phyloP scores from a whole-genome alignment of 495 filamentous ascomycete genomes.

The Xylona heveae region DNA sequence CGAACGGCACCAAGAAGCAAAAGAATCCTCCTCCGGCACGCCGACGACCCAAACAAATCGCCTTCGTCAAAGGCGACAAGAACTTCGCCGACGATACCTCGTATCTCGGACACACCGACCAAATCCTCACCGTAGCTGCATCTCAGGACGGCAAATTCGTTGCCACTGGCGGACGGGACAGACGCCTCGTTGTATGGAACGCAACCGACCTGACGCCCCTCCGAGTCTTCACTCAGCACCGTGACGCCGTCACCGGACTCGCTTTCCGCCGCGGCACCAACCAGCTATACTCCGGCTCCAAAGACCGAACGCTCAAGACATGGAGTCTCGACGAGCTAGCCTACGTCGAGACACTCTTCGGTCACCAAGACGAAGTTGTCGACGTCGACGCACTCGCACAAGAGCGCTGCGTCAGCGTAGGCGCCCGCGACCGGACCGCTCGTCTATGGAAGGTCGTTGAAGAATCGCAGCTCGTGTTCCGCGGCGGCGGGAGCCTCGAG shows the following conservation, averaged over 20 bases:
- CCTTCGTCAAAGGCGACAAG: constrained; percentile 39
- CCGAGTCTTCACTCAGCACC: constrained; percentile 76
- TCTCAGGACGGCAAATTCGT: constrained; percentile 78
- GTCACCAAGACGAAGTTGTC: constrained; percentile 78
- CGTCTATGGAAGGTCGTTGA: constrained; percentile 93
- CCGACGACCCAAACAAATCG: constrained; percentile 48
- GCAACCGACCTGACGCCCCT: constrained; percentile 52
- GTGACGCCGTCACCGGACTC: constrained; percentile 65
- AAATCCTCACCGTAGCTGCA: constrained; percentile 64
- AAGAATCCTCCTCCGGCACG: constrained; percentile 43
- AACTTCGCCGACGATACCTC: constrained; percentile 35
- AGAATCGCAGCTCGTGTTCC: constrained; percentile 85
- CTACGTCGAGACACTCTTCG: constrained; percentile 89
- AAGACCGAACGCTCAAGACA: constrained; percentile 74
- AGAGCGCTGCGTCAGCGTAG: constrained; percentile 79
- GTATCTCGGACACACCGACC: constrained; percentile 51
- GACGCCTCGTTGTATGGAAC: constrained; percentile 69
- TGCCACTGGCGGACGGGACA: constrained; percentile 71
- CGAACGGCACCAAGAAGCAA: constrained; percentile 30
- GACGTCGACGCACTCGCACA: constrained; percentile 62
- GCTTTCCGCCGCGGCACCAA: constrained; percentile 78
- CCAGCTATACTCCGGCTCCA: constrained; percentile 72
- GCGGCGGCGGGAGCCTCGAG: constrained; percentile 45
- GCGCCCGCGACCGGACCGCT: constrained; percentile 79
- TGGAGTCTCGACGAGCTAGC: constrained; percentile 71